phyloP scores from a whole-genome alignment of 1,284 basidiomycete species.

The Tylopilus sp. region DNA sequence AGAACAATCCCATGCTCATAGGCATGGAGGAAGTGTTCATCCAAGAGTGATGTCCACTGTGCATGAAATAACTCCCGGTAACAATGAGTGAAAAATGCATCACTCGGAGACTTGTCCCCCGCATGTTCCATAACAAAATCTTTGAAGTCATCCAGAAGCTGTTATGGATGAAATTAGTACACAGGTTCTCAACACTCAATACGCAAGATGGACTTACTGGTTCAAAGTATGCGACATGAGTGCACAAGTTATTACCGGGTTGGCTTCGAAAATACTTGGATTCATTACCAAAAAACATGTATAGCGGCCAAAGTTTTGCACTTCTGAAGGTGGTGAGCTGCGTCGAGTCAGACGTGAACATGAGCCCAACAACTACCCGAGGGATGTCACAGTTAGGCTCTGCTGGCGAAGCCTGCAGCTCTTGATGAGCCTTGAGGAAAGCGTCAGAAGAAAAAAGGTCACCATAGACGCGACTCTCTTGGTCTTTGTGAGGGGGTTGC shows the following conservation, averaged over 20 bases:
- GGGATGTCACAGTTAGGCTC: background rate
- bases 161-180: background rate
- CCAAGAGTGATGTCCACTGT: slow-evolving; percentile 26
- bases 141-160: background rate
- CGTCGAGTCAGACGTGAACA: background rate
- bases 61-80: background rate
- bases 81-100: background rate
- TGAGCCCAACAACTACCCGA: background rate
- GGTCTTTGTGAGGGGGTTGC: background rate
- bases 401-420: background rate
- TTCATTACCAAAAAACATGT: background rate
- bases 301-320: background rate
- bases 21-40: slow-evolving; percentile 40
- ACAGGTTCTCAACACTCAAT: too few species aligned
- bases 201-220: background rate
- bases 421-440: background rate
- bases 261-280: background rate
- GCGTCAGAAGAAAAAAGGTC: background rate
- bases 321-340: background rate
- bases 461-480: background rate
- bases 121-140: background rate
- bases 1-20: slow-evolving; percentile 45
- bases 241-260: background rate
- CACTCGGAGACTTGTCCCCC: background rate
- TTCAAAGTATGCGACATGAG: background rate